phyloP scores from a whole-genome alignment of 164 flowering plant genomes.

The Liriodendron chinense region DNA sequence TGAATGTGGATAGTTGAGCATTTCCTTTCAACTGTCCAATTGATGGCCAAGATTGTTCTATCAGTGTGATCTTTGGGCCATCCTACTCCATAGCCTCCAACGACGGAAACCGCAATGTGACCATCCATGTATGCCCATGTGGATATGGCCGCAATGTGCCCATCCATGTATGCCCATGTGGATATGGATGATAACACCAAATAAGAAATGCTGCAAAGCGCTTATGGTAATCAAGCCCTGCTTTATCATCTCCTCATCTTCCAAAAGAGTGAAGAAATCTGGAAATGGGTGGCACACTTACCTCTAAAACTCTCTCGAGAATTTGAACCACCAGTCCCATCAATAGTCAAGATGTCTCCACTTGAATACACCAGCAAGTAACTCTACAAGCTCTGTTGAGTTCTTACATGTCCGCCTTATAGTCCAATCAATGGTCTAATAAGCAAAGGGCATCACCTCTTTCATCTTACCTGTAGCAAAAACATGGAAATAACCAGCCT shows the following conservation, averaged over 20 bases:
- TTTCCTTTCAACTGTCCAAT: too few species aligned
- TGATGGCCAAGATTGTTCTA: too few species aligned
- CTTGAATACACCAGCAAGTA: constrained; percentile 61
- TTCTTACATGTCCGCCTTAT: constrained; percentile 35
- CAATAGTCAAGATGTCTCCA: constrained; percentile 38
- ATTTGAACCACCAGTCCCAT: constrained; percentile 54
- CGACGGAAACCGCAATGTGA: too few species aligned
- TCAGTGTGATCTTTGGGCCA: too few species aligned
- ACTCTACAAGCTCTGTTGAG: constrained; percentile 31
- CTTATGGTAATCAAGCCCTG: too few species aligned
- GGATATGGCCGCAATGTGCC: too few species aligned
- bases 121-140: too few species aligned
- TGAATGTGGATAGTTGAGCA: too few species aligned
- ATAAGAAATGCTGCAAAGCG: too few species aligned
- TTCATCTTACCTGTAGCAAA: constrained; percentile 29
- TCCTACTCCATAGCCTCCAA: too few species aligned
- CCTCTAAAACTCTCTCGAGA: constrained; percentile 39
- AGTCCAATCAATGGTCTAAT: constrained; percentile 30
- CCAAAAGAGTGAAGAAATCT: constrained; percentile 25
- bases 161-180: too few species aligned
- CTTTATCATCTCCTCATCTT: neutral
- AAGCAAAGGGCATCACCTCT: constrained; percentile 27
- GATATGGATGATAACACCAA: too few species aligned
- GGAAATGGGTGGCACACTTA: constrained; percentile 35
- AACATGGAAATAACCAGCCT: constrained; percentile 31